Evolutionary conservation across 1,284 basidiomycete genomes (phyloP).

Genomic region (Rhizoctonia solani): DNA sequence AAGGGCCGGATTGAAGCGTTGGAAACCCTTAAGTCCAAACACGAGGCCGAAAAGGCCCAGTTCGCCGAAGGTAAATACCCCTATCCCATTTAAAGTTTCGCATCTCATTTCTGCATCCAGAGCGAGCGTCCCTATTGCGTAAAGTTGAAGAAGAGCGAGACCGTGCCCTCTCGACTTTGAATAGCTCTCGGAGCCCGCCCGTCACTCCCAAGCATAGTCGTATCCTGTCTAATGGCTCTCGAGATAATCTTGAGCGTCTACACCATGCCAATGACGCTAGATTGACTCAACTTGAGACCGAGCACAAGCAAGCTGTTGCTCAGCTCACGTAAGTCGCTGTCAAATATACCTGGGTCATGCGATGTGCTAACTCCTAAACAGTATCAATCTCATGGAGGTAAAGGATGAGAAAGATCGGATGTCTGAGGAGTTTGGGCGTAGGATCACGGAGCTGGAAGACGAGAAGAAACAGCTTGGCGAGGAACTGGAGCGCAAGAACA

Average conservation of each 20-base stretch:
- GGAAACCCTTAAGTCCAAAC: slow-evolving; percentile 58
- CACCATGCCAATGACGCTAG: slow-evolving; percentile 83
- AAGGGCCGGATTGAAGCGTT: slow-evolving; percentile 68
- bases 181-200: slow-evolving; percentile 49
- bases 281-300: slow-evolving; percentile 73
- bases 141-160: slow-evolving; percentile 69
- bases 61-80: slow-evolving; percentile 43
- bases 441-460: slow-evolving; percentile 58
- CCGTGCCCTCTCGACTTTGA: slow-evolving; percentile 49
- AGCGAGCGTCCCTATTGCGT: slow-evolving; percentile 61
- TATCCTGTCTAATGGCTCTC: slow-evolving; percentile 58
- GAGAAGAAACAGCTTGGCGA: slow-evolving; percentile 61
- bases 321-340: slow-evolving; percentile 11
- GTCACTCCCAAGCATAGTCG: slow-evolving; percentile 58
- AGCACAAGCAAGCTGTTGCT: slow-evolving; percentile 62
- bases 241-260: slow-evolving; percentile 71
- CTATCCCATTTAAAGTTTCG: not conserved
- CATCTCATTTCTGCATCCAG: slow-evolving; percentile 43
- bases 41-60: slow-evolving; percentile 66
- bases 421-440: slow-evolving; percentile 56
- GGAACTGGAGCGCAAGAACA: slow-evolving; percentile 66
- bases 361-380: not conserved
- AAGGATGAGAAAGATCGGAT: slow-evolving; percentile 25
- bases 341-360: not conserved
- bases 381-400: slow-evolving; percentile 24